Evolutionary conservation across 139 green algal genomes (phyloP).

Genomic region (Chlamydomonas schloesseri): DNA sequence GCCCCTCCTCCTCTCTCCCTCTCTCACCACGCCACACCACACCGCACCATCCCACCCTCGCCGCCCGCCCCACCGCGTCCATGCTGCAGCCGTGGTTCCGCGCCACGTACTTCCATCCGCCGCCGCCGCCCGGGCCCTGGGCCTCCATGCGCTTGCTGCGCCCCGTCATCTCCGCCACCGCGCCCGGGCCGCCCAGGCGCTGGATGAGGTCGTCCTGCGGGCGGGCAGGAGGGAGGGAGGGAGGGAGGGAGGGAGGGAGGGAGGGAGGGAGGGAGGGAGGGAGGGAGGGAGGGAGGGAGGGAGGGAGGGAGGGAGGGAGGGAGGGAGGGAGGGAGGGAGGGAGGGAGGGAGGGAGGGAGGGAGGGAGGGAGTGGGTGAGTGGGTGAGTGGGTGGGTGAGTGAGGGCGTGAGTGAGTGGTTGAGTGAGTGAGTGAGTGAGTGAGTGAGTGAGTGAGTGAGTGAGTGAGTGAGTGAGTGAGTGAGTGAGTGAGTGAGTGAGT

Average conservation of each 20-base stretch:
- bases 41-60: too few relatives aligned
- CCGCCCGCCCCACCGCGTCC: conserved; percentile 30
- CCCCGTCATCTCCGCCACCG: conserved; percentile 82
- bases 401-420: too few relatives aligned
- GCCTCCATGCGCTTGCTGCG: conserved; percentile 66
- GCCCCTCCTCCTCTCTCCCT: too few relatives aligned
- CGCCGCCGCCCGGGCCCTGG: conserved; percentile 29
- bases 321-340: neutral
- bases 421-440: too few relatives aligned
- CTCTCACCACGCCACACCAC: too few relatives aligned
- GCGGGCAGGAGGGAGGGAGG: neutral
- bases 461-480: too few relatives aligned
- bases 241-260: neutral
- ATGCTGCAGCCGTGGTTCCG: conserved; percentile 61
- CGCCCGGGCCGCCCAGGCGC: conserved; percentile 62
- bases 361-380: too few relatives aligned
- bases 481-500: too few relatives aligned
- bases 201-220: conserved; percentile 76
- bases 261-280: neutral
- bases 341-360: too few relatives aligned
- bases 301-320: neutral
- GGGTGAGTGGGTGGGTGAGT: too few relatives aligned
- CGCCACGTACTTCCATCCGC: conserved; percentile 57
- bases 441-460: too few relatives aligned
- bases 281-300: neutral